Evolutionary conservation across 129 eudicot species (phyloP).

Genomic region (Flaveria linearis): DNA sequence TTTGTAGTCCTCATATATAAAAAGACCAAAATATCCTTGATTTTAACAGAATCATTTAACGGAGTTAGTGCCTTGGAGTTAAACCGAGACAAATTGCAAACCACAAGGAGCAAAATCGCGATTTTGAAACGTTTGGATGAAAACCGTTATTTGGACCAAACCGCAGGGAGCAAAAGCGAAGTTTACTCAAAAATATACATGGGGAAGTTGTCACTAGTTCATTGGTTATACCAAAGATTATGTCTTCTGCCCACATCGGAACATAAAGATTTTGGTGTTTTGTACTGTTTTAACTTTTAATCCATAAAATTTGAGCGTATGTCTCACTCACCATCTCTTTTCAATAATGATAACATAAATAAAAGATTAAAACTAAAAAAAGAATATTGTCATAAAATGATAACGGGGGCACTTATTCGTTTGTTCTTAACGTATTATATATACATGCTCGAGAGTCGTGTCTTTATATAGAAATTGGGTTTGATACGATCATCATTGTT

Average conservation of each 20-base stretch:
- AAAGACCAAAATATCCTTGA: too few relatives aligned
- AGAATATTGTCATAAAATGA: neutral
- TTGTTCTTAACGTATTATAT: neutral
- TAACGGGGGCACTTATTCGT: neutral
- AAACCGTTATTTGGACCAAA: too few relatives aligned
- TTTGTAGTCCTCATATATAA: too few relatives aligned
- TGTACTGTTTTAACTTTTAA: neutral
- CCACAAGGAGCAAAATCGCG: too few relatives aligned
- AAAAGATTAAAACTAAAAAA: neutral
- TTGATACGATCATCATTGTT: neutral
- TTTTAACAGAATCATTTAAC: too few relatives aligned
- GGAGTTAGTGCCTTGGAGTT: too few relatives aligned
- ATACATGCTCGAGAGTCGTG: neutral
- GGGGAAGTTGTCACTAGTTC: constrained; percentile 18
- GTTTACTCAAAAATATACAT: neutral
- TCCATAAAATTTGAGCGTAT: constrained; percentile 21
- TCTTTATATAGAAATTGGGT: neutral
- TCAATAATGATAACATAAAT: neutral
- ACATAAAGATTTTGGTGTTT: constrained; percentile 17
- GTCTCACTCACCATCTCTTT: neutral
- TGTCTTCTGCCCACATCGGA: constrained; percentile 32
- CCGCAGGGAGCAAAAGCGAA: too few relatives aligned
- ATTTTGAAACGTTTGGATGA: too few relatives aligned
- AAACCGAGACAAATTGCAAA: too few relatives aligned
- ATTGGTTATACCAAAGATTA: constrained; percentile 38